These are phyloP conservation scores for Paramecium biaurelia DNA, from an alignment of 73 alveolate species.

Conservation along the genomic window DNA sequence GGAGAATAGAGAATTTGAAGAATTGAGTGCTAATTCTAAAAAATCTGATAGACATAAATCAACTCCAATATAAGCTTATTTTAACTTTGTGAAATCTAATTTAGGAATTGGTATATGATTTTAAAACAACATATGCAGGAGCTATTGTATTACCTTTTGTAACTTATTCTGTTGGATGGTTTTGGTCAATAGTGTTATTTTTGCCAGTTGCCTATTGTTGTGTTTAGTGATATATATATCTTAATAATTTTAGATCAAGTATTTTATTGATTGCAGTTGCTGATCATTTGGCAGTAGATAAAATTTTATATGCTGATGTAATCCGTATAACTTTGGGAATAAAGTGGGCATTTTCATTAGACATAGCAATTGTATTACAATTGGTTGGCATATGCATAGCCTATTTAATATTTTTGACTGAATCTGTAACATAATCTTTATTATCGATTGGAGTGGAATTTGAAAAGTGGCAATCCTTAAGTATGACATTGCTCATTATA, in stretches of 20 bases:
- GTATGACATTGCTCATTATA: neutral
- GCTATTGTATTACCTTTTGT: conserved; percentile 33
- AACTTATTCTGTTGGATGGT: conserved; percentile 38
- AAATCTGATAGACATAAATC: conserved; percentile 7
- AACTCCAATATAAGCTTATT: conserved; percentile 33
- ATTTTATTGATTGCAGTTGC: conserved; percentile 25
- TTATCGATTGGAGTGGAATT: neutral
- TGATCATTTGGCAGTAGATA: conserved; percentile 19
- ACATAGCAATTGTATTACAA: neutral
- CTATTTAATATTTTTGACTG: conserved; percentile 22
- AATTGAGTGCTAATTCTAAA: neutral
- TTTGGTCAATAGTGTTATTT: conserved; percentile 40
- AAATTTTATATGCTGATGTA: conserved; percentile 41
- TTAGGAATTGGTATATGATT: conserved; percentile 13
- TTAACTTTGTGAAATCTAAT: neutral
- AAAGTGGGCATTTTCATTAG: neutral
- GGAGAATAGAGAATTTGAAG: neutral
- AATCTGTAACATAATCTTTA: neutral
- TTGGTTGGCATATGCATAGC: conserved; percentile 47
- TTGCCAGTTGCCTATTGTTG: conserved; percentile 16
- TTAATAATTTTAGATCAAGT: conserved; percentile 12
- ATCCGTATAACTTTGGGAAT: neutral
- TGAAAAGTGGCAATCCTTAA: neutral
- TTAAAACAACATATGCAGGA: neutral
- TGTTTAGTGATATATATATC: neutral